Conservation (phyloP, 306 rosid genomes). For the Fragaria vesca region DNA sequence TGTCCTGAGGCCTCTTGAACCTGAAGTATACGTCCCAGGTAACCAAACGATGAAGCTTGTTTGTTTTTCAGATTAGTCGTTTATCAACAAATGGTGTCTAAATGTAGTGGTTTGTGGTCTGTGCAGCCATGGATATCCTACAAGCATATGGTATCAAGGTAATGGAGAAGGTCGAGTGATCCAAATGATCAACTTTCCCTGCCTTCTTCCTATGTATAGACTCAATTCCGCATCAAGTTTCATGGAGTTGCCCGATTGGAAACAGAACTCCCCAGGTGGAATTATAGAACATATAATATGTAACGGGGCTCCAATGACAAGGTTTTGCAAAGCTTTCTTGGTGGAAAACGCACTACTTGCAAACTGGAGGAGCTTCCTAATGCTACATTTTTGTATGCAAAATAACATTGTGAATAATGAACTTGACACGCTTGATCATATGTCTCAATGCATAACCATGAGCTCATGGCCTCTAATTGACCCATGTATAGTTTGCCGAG, state of each 20-base stretch:
- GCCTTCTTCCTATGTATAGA: not conserved
- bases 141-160: constrained; percentile 88
- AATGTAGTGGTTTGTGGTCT: constrained; percentile 17
- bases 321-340: not conserved
- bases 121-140: constrained; percentile 67
- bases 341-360: not conserved
- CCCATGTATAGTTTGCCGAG: not conserved
- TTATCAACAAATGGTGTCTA: not conserved
- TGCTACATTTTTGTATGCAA: constrained; percentile 4
- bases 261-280: not conserved
- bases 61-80: not conserved
- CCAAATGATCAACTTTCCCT: not conserved
- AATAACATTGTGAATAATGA: not conserved
- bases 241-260: no score
- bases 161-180: constrained; percentile 64
- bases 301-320: not conserved
- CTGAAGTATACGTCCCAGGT: constrained; percentile 92
- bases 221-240: not conserved
- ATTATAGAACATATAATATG: not conserved
- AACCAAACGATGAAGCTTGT: constrained; percentile 17
- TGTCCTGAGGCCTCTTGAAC: constrained; percentile 71
- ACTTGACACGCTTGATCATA: not conserved
- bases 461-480: not conserved
- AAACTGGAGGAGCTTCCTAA: constrained; percentile 6
- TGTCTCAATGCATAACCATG: not conserved